Evolutionary conservation across 441 rosid species (phyloP).

Genomic region (Pelargonium citronellum): DNA sequence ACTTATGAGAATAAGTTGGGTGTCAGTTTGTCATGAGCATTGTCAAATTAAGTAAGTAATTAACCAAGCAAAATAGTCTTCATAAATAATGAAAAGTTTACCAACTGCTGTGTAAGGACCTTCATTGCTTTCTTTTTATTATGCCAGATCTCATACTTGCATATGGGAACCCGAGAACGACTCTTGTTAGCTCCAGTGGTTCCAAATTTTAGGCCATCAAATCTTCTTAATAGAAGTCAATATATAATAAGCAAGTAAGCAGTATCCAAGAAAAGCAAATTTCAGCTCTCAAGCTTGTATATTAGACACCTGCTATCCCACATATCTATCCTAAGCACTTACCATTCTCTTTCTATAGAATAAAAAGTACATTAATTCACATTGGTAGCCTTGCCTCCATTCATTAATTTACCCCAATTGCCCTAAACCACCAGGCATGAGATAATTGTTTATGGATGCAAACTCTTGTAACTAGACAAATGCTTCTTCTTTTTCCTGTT

Average conservation of each 20-base stretch:
- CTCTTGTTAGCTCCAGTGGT: not conserved
- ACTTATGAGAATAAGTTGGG: not conserved
- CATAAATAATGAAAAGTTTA: not conserved
- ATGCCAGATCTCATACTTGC: not conserved
- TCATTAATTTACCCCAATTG: not conserved
- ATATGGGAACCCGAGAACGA: too few species aligned
- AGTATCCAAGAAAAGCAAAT: not conserved
- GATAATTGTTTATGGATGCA: not conserved
- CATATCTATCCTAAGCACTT: not conserved
- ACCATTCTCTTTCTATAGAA: not conserved
- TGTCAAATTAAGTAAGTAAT: not conserved
- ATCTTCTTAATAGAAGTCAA: not conserved
- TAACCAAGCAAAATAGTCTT: not conserved
- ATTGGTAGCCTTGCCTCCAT: not conserved
- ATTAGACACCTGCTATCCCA: not conserved
- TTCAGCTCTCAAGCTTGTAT: not conserved
- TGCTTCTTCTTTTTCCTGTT: not conserved
- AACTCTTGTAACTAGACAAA: not conserved
- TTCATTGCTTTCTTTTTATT: not conserved
- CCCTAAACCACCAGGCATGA: not conserved
- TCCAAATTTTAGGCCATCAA: not conserved
- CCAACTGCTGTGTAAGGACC: not conserved
- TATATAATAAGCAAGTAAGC: not conserved
- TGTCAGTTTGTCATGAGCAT: conserved; percentile 1
- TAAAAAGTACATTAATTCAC: too few species aligned